These are phyloP conservation scores for Ricinus communis DNA, from an alignment of 345 rosid species.

Conservation along the genomic window DNA sequence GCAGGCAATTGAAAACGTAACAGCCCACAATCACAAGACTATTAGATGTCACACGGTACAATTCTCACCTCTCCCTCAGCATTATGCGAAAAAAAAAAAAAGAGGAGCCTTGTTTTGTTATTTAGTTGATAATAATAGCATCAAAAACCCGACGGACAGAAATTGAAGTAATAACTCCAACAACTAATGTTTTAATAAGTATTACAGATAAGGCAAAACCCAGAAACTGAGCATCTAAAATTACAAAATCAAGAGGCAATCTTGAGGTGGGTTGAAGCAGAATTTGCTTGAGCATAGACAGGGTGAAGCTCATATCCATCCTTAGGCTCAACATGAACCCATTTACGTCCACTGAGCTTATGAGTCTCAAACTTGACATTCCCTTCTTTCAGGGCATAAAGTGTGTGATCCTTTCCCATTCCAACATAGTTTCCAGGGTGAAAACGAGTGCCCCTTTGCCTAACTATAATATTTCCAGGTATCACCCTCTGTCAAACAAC, in stretches of 20 bases:
- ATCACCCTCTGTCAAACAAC: conserved; percentile 52
- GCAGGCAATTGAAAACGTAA: no score
- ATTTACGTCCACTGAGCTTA: conserved; percentile 68
- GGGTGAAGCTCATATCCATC: conserved; percentile 82
- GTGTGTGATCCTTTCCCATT: conserved; percentile 72
- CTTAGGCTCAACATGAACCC: conserved; percentile 73
- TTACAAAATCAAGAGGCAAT: conserved; percentile 11
- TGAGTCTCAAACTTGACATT: conserved; percentile 66
- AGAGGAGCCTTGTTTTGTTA: no score
- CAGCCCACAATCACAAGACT: no score
- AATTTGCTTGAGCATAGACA: conserved; percentile 36
- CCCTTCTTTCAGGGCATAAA: conserved; percentile 71
- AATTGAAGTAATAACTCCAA: not conserved
- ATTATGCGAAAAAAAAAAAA: no score
- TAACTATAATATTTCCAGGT: conserved; percentile 83
- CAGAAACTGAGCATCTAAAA: no score
- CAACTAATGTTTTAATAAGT: not conserved
- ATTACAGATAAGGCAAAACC: not conserved
- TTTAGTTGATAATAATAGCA: not conserved
- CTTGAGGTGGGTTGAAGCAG: not conserved
- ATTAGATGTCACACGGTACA: no score
- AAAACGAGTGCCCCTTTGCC: conserved; percentile 77
- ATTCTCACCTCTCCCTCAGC: no score
- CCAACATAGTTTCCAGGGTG: conserved; percentile 89
- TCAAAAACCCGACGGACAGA: not conserved